Evolutionary conservation across 441 rosid species (phyloP).

Genomic region (Biscutella laevigata): DNA sequence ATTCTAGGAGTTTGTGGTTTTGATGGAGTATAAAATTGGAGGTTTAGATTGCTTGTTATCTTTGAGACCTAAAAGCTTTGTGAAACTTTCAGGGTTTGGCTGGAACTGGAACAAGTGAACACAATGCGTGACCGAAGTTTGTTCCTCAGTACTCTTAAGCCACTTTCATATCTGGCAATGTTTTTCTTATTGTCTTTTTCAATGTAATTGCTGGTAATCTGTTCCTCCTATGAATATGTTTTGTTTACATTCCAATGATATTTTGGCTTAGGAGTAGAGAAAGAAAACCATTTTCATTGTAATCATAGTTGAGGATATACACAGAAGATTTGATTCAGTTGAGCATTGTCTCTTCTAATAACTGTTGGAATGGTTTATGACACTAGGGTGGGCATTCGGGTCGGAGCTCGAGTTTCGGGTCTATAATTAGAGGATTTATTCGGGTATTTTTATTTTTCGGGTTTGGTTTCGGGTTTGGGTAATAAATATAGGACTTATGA

Average conservation of each 20-base stretch:
- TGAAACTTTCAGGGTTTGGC: slow-evolving; percentile 41
- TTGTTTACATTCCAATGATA: slow-evolving; percentile 1
- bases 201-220: background rate
- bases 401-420: too few relatives aligned
- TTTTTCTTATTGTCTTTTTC: background rate
- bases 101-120: background rate
- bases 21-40: background rate
- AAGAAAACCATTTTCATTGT: background rate
- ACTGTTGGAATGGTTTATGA: background rate
- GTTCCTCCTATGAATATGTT: background rate
- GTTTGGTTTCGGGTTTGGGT: too few relatives aligned
- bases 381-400: too few relatives aligned
- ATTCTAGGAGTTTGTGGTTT: slow-evolving; percentile 18
- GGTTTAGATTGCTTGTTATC: too few relatives aligned
- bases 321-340: background rate
- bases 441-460: too few relatives aligned
- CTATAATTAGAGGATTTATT: too few relatives aligned
- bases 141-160: background rate
- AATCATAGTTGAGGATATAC: background rate
- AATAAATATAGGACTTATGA: too few relatives aligned
- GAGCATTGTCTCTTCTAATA: background rate
- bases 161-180: background rate
- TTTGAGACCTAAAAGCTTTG: slow-evolving; percentile 20
- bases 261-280: background rate
- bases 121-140: background rate